phyloP scores from a whole-genome alignment of 1,284 basidiomycete genomes.

The Cronartium quercuum region DNA sequence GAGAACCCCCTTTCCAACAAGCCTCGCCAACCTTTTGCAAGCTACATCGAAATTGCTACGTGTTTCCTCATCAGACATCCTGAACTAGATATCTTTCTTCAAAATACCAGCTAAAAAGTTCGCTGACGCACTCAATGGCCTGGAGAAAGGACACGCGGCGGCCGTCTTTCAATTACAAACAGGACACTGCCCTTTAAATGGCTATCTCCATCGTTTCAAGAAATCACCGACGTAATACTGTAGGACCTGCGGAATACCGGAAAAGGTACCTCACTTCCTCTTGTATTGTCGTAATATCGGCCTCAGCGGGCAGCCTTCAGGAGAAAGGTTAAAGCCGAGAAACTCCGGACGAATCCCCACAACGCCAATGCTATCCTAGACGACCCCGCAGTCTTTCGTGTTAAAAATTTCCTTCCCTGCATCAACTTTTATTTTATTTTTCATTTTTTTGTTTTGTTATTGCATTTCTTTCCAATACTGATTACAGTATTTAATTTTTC shows the following conservation, averaged over 20 bases:
- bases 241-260: neutral
- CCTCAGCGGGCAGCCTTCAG: neutral
- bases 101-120: too few species aligned
- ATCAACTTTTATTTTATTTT: too few species aligned
- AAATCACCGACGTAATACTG: neutral
- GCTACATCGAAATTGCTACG: neutral
- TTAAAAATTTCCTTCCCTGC: too few species aligned
- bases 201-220: neutral
- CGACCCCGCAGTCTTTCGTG: too few species aligned
- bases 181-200: neutral
- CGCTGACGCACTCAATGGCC: neutral
- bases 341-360: too few species aligned
- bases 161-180: neutral
- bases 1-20: neutral
- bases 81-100: too few species aligned
- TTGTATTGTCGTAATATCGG: neutral
- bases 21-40: neutral
- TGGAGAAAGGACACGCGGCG: neutral
- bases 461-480: too few species aligned
- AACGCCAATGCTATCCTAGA: too few species aligned
- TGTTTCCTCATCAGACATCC: too few species aligned
- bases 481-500: too few species aligned
- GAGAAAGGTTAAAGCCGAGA: neutral
- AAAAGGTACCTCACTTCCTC: conserved; percentile 1
- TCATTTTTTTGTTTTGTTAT: too few species aligned